Conservation (phyloP, 2,329 filamentous ascomycete genomes). For the Ophiocordyceps unilateralis region DNA sequence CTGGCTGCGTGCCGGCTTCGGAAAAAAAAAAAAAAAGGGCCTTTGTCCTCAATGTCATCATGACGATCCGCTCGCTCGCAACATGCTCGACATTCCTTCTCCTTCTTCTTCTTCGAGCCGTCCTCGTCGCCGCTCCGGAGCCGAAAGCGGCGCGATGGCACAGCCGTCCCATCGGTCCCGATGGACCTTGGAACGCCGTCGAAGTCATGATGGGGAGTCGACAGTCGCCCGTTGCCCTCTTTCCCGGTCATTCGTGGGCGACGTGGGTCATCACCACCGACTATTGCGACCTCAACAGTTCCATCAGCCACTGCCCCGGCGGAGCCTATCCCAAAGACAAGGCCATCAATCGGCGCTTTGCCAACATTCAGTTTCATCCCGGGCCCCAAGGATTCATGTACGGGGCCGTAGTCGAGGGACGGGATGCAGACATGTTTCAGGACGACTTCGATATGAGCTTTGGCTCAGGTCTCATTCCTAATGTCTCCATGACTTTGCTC, state of each 20-base stretch:
- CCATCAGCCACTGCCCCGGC: background rate
- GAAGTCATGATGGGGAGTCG: background rate
- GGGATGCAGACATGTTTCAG: background rate
- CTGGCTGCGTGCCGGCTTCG: no score
- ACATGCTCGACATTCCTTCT: background rate
- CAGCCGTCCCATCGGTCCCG: background rate
- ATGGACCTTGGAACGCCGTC: background rate
- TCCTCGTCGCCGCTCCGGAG: background rate
- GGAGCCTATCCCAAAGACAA: background rate
- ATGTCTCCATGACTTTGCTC: conserved; percentile 5
- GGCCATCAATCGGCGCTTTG: background rate
- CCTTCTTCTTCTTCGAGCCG: background rate
- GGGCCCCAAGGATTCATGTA: background rate
- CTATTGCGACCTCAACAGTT: background rate
- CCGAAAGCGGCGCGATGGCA: background rate
- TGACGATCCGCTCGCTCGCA: no score
- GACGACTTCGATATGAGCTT: background rate
- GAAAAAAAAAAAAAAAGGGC: no score
- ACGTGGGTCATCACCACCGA: background rate
- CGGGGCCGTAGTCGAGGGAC: background rate
- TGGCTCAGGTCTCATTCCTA: background rate
- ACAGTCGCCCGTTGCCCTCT: background rate
- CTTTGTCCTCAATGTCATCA: no score
- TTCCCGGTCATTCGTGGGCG: background rate
- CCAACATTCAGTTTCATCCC: background rate